A percentile compares a stretch with the other conserved stretches of the same genome.
Conservation (phyloP, 1,284 basidiomycete species). For the Flammula alnicola region DNA sequence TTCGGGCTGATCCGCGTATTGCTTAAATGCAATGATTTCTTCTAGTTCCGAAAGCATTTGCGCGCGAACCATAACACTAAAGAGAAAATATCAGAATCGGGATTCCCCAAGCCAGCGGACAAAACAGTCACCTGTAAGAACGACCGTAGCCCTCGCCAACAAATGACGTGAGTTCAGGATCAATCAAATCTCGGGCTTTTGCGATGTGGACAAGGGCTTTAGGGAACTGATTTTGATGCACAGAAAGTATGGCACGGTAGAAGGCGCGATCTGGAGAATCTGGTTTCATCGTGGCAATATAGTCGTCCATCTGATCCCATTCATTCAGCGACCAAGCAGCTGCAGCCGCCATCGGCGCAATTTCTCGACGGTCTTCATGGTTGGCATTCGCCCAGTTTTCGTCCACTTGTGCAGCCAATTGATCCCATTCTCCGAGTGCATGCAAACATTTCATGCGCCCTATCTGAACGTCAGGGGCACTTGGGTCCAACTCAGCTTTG, state of each 20-base stretch:
- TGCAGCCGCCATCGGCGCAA: conserved; percentile 96
- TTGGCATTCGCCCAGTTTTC: conserved; percentile 88
- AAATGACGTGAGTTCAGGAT: conserved; percentile 91
- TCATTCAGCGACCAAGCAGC: conserved; percentile 97
- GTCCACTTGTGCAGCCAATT: conserved; percentile 86
- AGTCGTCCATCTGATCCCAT: conserved; percentile 99
- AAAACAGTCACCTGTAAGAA: conserved; percentile 82
- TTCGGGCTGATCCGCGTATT: conserved; percentile 92
- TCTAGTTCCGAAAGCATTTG: conserved; percentile 99
- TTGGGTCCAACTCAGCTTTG: conserved; percentile 72
- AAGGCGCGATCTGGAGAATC: conserved; percentile 96
- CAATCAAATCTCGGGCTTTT: conserved; percentile 92
- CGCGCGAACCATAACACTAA: conserved; percentile 92
- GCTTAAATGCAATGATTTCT: conserved; percentile 97
- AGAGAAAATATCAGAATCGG: conserved; percentile 14
- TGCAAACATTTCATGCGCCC: conserved; percentile 97
- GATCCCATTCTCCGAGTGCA: conserved; percentile 98
- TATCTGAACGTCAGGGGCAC: conserved; percentile 74
- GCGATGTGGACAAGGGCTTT: conserved; percentile 92
- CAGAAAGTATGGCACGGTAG: conserved; percentile 94
- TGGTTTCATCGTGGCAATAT: conserved; percentile 91
- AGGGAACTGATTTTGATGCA: conserved; percentile 95
- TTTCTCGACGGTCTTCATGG: conserved; percentile 86
- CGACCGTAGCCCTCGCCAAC: conserved; percentile 96
- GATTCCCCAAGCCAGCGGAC: neutral